These are phyloP conservation scores for Murraya paniculata DNA, from an alignment of 345 rosid species.

Conservation along the genomic window DNA sequence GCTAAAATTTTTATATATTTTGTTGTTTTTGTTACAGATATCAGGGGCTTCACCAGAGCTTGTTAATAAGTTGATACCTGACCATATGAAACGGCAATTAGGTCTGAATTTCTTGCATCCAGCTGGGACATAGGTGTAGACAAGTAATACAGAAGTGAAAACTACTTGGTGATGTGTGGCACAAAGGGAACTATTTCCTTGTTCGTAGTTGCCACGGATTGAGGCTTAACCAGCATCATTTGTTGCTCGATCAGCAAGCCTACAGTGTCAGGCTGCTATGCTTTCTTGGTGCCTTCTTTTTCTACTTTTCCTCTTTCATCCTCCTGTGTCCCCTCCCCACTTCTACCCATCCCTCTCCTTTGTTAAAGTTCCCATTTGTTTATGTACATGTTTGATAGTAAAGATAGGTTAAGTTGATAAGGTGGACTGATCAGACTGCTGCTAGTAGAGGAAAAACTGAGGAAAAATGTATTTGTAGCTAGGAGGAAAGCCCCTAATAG, in stretches of 20 bases:
- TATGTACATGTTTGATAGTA: slow-evolving; percentile 52
- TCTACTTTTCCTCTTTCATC: slow-evolving; percentile 9
- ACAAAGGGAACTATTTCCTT: slow-evolving; percentile 27
- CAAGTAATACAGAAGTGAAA: slow-evolving; percentile 11
- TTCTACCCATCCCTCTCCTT: background rate
- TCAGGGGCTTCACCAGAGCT: slow-evolving; percentile 71
- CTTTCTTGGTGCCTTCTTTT: slow-evolving; percentile 23
- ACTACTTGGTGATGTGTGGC: slow-evolving; percentile 25
- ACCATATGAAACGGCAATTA: slow-evolving; percentile 72
- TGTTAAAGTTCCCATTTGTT: slow-evolving; percentile 22
- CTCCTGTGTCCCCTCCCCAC: slow-evolving; percentile 4
- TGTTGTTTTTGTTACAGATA: slow-evolving; percentile 37
- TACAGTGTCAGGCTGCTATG: slow-evolving; percentile 28
- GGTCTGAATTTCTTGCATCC: slow-evolving; percentile 72
- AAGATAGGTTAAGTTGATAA: slow-evolving; percentile 33
- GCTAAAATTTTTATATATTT: background rate
- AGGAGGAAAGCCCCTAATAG: slow-evolving; percentile 28
- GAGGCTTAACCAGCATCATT: slow-evolving; percentile 35
- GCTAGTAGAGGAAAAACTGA: slow-evolving; percentile 28
- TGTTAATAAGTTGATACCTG: slow-evolving; percentile 83
- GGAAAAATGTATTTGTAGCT: slow-evolving; percentile 35
- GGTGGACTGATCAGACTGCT: slow-evolving; percentile 31
- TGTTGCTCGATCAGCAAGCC: slow-evolving; percentile 23
- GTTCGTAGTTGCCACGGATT: slow-evolving; percentile 24
- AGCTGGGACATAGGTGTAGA: slow-evolving; percentile 52